These are phyloP conservation scores for Populus davidiana DNA, from an alignment of 345 rosid species.

Conservation along the genomic window DNA sequence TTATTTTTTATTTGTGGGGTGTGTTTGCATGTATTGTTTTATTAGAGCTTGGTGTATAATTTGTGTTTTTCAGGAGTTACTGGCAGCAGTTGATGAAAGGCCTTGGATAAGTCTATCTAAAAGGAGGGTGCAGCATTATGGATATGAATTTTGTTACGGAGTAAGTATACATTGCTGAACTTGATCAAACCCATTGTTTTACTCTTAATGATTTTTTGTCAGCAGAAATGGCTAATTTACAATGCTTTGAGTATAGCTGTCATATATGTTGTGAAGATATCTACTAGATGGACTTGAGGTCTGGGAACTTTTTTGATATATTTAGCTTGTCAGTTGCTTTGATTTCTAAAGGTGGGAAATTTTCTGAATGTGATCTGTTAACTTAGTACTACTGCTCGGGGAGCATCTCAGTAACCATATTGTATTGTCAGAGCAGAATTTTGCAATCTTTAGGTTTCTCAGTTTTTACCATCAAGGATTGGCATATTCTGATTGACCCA, in stretches of 20 bases:
- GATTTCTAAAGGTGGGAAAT: neutral
- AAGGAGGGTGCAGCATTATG: slow-evolving; percentile 94
- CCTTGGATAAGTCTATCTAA: slow-evolving; percentile 81
- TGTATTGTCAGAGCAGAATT: no score
- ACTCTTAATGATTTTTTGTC: neutral
- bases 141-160: slow-evolving; percentile 80
- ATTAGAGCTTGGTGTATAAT: neutral
- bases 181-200: neutral
- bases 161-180: slow-evolving; percentile 26
- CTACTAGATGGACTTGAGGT: neutral
- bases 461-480: no score
- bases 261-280: neutral
- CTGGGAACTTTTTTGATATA: neutral
- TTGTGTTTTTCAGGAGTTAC: slow-evolving; percentile 52
- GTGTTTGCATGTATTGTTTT: neutral
- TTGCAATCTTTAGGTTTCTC: no score
- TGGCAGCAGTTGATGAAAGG: slow-evolving; percentile 68
- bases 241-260: neutral
- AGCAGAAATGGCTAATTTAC: neutral
- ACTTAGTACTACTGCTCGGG: no score
- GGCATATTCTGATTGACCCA: no score
- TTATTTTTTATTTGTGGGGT: neutral
- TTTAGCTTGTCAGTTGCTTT: neutral
- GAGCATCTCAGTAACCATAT: no score
- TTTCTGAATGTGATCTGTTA: neutral